Evolutionary conservation across 805 yeast genomes (phyloP).

Genomic region (Naumovozyma baii): DNA sequence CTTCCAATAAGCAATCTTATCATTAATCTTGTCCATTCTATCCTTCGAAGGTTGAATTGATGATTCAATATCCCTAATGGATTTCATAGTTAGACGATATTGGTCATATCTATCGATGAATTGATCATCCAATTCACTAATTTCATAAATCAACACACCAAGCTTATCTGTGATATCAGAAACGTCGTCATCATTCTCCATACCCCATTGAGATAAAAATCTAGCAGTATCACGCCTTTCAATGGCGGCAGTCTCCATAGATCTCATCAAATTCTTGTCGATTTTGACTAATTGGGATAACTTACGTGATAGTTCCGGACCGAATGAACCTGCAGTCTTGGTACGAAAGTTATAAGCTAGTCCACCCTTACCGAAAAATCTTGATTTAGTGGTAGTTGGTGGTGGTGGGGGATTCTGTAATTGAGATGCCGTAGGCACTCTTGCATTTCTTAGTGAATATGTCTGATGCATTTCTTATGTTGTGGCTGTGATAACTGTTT

Average conservation of each 20-base stretch:
- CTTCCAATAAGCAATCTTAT: conserved; percentile 72
- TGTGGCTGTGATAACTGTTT: neutral
- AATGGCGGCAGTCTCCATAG: conserved; percentile 64
- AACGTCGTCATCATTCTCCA: conserved; percentile 76
- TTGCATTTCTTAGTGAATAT: conserved; percentile 84
- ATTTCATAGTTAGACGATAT: conserved; percentile 72
- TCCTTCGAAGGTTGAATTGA: conserved; percentile 84
- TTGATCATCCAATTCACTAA: conserved; percentile 81
- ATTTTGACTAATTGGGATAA: conserved; percentile 65
- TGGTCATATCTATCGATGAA: conserved; percentile 80
- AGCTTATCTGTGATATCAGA: conserved; percentile 79
- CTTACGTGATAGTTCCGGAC: conserved; percentile 72
- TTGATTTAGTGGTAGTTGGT: conserved; percentile 70
- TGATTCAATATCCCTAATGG: conserved; percentile 75
- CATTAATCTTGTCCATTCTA: conserved; percentile 76
- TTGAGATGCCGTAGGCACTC: conserved; percentile 97
- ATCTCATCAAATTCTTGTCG: conserved; percentile 74
- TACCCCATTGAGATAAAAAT: conserved; percentile 81
- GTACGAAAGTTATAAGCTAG: conserved; percentile 51
- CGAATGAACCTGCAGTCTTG: conserved; percentile 67
- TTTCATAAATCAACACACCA: conserved; percentile 72
- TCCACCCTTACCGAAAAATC: conserved; percentile 81
- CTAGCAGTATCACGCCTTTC: conserved; percentile 76
- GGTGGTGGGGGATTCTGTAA: conserved; percentile 92
- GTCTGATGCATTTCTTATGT: conserved; percentile 78